Percentiles rank a stretch among this genome's conserved stretches.
Conservation (phyloP, 2,329 filamentous ascomycete genomes). For the Ophioceras dolichostomum region DNA sequence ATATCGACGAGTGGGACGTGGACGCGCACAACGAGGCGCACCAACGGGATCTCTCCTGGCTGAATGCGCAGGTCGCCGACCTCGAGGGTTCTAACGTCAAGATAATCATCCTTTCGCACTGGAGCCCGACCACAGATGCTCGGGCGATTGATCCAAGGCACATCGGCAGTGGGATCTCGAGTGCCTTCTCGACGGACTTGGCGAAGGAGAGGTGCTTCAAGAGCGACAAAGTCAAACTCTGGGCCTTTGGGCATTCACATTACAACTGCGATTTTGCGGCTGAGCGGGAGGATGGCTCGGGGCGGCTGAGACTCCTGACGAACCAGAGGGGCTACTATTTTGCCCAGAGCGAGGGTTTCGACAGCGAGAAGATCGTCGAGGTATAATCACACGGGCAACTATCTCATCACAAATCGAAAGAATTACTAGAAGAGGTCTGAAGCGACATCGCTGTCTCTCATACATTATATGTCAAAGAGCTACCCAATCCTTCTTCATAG, state of each 20-base stretch:
- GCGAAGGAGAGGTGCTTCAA: slow-evolving; percentile 20
- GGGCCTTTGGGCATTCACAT: slow-evolving; percentile 38
- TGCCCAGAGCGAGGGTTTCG: slow-evolving; percentile 20
- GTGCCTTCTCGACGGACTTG: slow-evolving; percentile 28
- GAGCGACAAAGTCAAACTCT: slow-evolving; percentile 21
- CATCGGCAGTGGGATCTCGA: slow-evolving; percentile 10
- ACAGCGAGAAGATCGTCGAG: slow-evolving; percentile 9
- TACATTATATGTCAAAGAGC: no score
- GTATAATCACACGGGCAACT: no score
- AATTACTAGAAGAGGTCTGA: no score
- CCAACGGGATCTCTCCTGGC: slow-evolving; percentile 25
- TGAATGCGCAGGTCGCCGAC: slow-evolving; percentile 21
- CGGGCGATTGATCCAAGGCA: slow-evolving; percentile 22
- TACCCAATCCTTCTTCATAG: no score
- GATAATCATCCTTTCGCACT: slow-evolving; percentile 29
- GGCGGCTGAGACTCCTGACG: slow-evolving; percentile 15
- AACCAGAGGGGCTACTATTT: slow-evolving; percentile 18
- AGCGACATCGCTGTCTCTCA: no score
- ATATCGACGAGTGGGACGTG: slow-evolving; percentile 26
- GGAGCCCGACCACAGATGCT: slow-evolving; percentile 22
- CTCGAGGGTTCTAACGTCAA: slow-evolving; percentile 10
- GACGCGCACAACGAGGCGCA: slow-evolving; percentile 24
- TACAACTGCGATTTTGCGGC: slow-evolving; percentile 27
- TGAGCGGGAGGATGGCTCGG: slow-evolving; percentile 4
- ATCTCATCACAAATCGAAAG: no score